Evolutionary conservation across 139 green algal species (phyloP).

Genomic region (Chlorella ohadii): DNA sequence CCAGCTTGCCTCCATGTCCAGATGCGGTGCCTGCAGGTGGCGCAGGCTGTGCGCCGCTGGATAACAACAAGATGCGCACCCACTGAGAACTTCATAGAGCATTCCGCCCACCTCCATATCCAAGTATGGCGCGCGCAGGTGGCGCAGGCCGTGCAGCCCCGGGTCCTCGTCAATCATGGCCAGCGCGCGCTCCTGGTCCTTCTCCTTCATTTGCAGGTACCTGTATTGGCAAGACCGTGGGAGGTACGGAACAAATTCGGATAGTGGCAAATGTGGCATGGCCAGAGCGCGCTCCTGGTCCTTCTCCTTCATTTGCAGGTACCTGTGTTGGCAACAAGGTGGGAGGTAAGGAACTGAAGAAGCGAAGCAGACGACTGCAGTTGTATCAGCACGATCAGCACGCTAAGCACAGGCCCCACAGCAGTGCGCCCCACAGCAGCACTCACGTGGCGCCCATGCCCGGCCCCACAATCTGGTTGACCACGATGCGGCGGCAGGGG

Average conservation of each 20-base stretch:
- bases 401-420: too few species aligned
- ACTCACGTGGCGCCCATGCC: slow-evolving; percentile 55
- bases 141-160: slow-evolving; percentile 61
- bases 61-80: too few species aligned
- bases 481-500: slow-evolving; percentile 91
- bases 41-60: too few species aligned
- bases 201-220: slow-evolving; percentile 83
- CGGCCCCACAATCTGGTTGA: slow-evolving; percentile 91
- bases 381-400: too few species aligned
- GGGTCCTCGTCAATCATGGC: slow-evolving; percentile 75
- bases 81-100: too few species aligned
- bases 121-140: slow-evolving; percentile 87
- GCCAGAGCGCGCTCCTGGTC: too few species aligned
- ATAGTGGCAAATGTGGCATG: too few species aligned
- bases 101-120: slow-evolving; percentile 88
- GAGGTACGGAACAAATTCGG: too few species aligned
- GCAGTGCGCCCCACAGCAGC: too few species aligned
- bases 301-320: slow-evolving; percentile 81
- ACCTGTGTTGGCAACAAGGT: slow-evolving; percentile 38
- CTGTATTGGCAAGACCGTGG: not conserved
- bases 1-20: slow-evolving; percentile 53
- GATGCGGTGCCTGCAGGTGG: slow-evolving; percentile 84
- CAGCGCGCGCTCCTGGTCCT: slow-evolving; percentile 90
- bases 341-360: too few species aligned
- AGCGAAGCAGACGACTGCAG: too few species aligned